phyloP scores from a whole-genome alignment of 176 grass and related monocot species.

The Dendrocalamus sinicus region DNA sequence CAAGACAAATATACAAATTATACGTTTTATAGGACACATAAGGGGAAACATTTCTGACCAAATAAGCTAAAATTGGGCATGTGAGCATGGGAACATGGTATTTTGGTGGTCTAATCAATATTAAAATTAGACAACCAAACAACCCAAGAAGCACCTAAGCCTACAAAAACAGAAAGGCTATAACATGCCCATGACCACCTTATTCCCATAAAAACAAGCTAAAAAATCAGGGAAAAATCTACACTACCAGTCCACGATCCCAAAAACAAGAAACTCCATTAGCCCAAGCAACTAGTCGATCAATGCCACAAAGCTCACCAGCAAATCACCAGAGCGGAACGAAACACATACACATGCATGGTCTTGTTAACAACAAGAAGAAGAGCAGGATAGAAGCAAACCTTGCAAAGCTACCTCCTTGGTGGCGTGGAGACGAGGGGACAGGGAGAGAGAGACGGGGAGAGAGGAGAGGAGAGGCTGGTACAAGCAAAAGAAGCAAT shows the following conservation, averaged over 20 bases:
- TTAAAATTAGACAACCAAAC: constrained; percentile 44
- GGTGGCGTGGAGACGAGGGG: not conserved
- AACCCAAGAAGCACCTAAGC: constrained; percentile 43
- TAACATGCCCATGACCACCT: not conserved
- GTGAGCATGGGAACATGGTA: constrained; percentile 25
- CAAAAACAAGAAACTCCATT: not conserved
- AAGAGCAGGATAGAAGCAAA: not conserved
- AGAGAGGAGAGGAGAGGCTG: not conserved
- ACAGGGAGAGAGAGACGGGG: not conserved
- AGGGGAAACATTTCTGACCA: constrained; percentile 24
- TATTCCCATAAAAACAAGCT: not conserved
- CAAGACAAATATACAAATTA: no score
- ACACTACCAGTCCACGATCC: not conserved
- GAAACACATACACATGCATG: not conserved
- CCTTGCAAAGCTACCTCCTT: constrained; percentile 26
- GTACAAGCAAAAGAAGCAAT: not conserved
- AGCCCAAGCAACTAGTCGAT: not conserved
- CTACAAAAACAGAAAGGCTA: not conserved
- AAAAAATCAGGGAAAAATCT: not conserved
- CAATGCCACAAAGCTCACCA: not conserved
- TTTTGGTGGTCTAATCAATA: constrained; percentile 29
- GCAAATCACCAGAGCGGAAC: constrained; percentile 11
- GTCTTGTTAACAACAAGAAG: not conserved
- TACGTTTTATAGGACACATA: constrained; percentile 17
- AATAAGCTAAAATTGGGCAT: constrained; percentile 38